These are phyloP conservation scores for Penicillium nordicum DNA, from an alignment of 2,329 filamentous ascomycete species.

Conservation along the genomic window DNA sequence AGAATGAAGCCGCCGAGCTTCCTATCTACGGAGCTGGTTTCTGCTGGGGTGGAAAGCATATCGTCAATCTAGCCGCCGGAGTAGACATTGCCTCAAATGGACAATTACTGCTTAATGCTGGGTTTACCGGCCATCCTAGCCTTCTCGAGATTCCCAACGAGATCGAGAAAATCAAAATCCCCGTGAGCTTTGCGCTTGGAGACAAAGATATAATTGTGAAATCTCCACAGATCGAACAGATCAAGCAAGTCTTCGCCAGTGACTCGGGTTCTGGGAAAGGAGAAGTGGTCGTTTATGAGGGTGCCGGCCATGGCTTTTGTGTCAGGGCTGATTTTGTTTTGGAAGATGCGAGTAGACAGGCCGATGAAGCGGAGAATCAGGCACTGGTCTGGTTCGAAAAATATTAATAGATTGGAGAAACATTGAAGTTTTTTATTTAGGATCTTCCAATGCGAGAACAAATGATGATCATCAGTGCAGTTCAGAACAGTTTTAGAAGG, in stretches of 20 bases:
- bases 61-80: slow-evolving; percentile 48
- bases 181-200: slow-evolving; percentile 1
- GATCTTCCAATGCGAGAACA: no score
- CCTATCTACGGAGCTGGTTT: slow-evolving; percentile 57
- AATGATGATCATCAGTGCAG: no score
- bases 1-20: slow-evolving; percentile 28
- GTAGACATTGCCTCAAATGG: slow-evolving; percentile 37
- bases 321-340: slow-evolving; percentile 25
- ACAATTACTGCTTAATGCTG: neutral
- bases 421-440: neutral
- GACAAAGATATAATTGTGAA: neutral
- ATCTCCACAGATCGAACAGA: neutral
- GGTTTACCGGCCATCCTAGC: slow-evolving; percentile 2
- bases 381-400: slow-evolving; percentile 18
- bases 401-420: neutral
- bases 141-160: neutral
- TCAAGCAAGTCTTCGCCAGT: neutral
- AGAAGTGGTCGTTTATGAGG: slow-evolving; percentile 26
- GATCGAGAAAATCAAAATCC: slow-evolving; percentile 2
- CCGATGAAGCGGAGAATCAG: slow-evolving; percentile 27
- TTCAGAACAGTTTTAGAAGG: no score
- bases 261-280: slow-evolving; percentile 41
- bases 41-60: slow-evolving; percentile 62
- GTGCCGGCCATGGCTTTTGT: slow-evolving; percentile 29
- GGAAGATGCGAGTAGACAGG: slow-evolving; percentile 23